These are phyloP conservation scores for Litsea cubeba DNA, from an alignment of 164 flowering plant genomes.

Conservation along the genomic window DNA sequence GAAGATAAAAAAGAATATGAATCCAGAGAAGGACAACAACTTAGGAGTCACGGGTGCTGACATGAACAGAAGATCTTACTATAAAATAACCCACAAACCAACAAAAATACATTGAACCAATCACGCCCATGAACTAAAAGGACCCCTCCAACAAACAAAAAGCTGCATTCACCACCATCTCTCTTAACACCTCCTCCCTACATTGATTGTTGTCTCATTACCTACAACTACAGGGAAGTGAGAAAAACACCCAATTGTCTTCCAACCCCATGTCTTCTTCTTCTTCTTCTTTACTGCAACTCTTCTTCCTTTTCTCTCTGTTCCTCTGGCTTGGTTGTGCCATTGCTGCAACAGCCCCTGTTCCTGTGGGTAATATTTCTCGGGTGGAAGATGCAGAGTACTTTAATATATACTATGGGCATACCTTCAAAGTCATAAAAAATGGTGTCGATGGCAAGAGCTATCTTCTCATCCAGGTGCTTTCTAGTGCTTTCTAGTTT, in stretches of 20 bases:
- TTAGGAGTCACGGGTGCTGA: slow-evolving; percentile 1
- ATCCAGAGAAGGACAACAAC: background rate
- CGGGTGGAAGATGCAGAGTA: slow-evolving; percentile 64
- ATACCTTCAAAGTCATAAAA: slow-evolving; percentile 92
- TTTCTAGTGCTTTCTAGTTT: slow-evolving; percentile 23
- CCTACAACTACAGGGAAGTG: background rate
- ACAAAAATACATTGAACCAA: background rate
- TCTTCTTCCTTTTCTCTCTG: slow-evolving; percentile 4
- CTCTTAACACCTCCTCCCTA: background rate
- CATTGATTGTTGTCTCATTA: background rate
- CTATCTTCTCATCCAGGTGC: slow-evolving; percentile 92
- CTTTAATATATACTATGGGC: slow-evolving; percentile 82
- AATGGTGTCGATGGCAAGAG: slow-evolving; percentile 76
- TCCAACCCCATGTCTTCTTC: background rate
- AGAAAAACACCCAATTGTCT: background rate
- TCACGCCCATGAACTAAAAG: slow-evolving; percentile 4
- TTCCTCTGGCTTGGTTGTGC: background rate
- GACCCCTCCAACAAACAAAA: background rate
- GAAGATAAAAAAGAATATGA: background rate
- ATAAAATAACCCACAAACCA: background rate
- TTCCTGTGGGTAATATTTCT: slow-evolving; percentile 49
- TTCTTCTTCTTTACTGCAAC: background rate
- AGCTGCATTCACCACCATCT: slow-evolving; percentile 2
- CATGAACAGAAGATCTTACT: background rate
- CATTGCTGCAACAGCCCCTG: slow-evolving; percentile 14